Evolutionary conservation across 306 rosid species (phyloP), one percentile per base, ranked within the genome.

Genomic region (Citrullus amarus): DNA sequence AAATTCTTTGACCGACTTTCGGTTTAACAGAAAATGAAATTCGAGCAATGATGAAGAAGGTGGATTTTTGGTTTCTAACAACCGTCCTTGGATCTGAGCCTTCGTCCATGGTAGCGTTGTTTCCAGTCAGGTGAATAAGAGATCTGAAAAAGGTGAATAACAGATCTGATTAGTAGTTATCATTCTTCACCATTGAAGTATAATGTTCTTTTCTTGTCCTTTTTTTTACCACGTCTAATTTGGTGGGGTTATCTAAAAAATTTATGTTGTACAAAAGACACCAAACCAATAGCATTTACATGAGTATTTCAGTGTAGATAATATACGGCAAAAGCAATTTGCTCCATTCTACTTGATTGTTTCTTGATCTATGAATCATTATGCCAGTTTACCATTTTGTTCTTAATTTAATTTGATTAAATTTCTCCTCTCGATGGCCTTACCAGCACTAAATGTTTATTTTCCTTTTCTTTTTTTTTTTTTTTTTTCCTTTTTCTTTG

Each of bases 231-330:
- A 71, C 20, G 1, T 71, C 39, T 71, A 25, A 46, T 71, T 70
- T 46, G 39, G 54, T 71, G 76, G 77, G 58, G 9, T 46, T 25
- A 22, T 70, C 10, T 70, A n/a, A 14, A 46, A 38, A 22, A 71
- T 14, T 46, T 71, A 36, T 36, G 58, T 71, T 71, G 76, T 71
- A 71, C 76, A 73, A 73, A 73, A 73, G 44, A 73, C 39, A 30
- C 77, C 25, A 73, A 48, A 73, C 20, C 77, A 30, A 73, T 50
- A 73, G 58, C 44, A 30, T 51, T 28, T 32, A 53, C 78, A 53
- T 4, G 5, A 25, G 22, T 73, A 51, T 51, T 30, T 51, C 15
- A 73, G 61, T 73, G 77, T 73, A 73, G 6, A 73, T 22, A 71
- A 71, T 25, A 71, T 14, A 71, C 22, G 16, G 41, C 22, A 48